Evolutionary conservation across 2,329 filamentous ascomycete species (phyloP).

Genomic region (Calonectria naviculata): DNA sequence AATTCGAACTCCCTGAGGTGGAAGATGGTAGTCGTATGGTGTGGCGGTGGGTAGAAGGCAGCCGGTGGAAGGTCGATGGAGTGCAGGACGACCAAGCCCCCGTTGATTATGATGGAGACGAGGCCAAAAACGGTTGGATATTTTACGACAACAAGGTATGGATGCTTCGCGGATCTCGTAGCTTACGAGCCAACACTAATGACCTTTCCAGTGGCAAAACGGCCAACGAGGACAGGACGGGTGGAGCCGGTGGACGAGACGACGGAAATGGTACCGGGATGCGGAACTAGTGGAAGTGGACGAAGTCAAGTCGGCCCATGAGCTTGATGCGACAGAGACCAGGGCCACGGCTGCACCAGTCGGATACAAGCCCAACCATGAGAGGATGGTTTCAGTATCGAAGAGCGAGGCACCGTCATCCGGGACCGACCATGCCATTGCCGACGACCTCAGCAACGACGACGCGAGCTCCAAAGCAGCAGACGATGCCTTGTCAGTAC

Average conservation of each 20-base stretch:
- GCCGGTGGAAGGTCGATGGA: constrained; percentile 89
- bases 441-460: constrained; percentile 40
- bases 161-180: background rate
- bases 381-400: constrained; percentile 49
- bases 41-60: constrained; percentile 84
- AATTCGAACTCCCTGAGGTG: constrained; percentile 71
- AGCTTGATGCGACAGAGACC: constrained; percentile 51
- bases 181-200: constrained; percentile 11
- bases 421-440: constrained; percentile 34
- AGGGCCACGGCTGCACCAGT: constrained; percentile 40
- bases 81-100: constrained; percentile 61
- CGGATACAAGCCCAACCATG: constrained; percentile 49
- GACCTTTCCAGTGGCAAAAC: constrained; percentile 79
- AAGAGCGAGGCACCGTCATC: constrained; percentile 35
- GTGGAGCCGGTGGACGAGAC: constrained; percentile 93
- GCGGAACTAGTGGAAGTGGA: constrained; percentile 89
- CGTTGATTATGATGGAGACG: constrained; percentile 65
- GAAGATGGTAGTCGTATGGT: constrained; percentile 68
- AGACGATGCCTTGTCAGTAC: constrained; percentile 57
- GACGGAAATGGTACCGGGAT: constrained; percentile 96
- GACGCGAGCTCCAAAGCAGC: constrained; percentile 44
- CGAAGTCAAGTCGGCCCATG: constrained; percentile 44
- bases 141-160: constrained; percentile 96
- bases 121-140: constrained; percentile 85
- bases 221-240: constrained; percentile 87